Evolutionary conservation across 1,139 yeast genomes (phyloP).

Genomic region (Geotrichum restrictum): DNA sequence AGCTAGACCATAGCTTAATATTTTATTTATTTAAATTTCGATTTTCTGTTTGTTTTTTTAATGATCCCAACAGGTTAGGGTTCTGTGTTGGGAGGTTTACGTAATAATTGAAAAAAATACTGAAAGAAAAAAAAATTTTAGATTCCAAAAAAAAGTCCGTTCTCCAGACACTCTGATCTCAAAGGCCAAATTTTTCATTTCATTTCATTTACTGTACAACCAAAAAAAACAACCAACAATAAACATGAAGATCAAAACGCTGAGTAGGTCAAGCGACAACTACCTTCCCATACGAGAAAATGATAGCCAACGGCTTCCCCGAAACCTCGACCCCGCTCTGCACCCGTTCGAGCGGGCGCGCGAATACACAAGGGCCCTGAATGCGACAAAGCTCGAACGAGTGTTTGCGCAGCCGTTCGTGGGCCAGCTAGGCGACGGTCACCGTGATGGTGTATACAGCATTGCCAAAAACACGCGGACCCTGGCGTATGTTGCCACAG

Average conservation of each 20-base stretch:
- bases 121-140: no score
- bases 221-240: background rate
- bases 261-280: conserved; percentile 82
- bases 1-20: no score
- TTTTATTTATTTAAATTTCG: background rate
- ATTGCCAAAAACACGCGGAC: conserved; percentile 73
- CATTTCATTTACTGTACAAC: no score
- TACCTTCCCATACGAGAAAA: conserved; percentile 90
- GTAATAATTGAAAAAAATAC: no score
- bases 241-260: conserved; percentile 73
- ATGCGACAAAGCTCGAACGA: conserved; percentile 91
- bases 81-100: conserved; percentile 5
- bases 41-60: background rate
- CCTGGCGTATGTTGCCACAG: conserved; percentile 77
- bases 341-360: conserved; percentile 97
- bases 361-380: conserved; percentile 90
- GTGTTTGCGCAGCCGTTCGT: conserved; percentile 97
- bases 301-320: conserved; percentile 80
- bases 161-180: no score
- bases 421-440: conserved; percentile 93
- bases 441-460: conserved; percentile 89
- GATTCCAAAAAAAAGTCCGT: no score
- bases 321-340: conserved; percentile 88
- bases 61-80: conserved; percentile 3
- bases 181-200: no score